phyloP scores from a whole-genome alignment of 257 asterid species.

The Solanum bulbocastanum region DNA sequence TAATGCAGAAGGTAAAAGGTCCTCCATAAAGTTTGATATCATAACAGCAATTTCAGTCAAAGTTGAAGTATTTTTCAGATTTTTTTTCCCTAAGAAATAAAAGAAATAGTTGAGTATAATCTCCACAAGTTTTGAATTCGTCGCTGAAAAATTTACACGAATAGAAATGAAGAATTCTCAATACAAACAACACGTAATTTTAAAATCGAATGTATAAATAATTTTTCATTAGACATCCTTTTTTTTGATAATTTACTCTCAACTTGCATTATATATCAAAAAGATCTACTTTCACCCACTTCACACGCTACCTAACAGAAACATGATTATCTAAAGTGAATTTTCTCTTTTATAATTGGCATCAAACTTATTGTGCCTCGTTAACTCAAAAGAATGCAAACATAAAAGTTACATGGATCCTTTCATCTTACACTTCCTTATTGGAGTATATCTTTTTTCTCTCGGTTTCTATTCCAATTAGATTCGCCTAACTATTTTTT shows the following conservation, averaged over 20 bases:
- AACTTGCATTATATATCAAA: too few relatives aligned
- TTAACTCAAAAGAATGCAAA: not conserved
- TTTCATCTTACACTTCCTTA: not conserved
- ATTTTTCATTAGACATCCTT: too few relatives aligned
- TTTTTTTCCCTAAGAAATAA: not conserved
- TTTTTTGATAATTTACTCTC: not conserved
- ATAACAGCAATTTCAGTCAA: too few relatives aligned
- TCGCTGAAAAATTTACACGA: too few relatives aligned
- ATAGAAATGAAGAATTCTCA: not conserved
- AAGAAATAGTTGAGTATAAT: not conserved
- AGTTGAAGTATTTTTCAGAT: too few relatives aligned
- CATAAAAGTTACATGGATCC: not conserved
- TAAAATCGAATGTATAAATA: fast-evolving
- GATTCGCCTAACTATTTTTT: too few relatives aligned
- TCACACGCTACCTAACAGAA: too few relatives aligned
- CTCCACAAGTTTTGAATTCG: not conserved
- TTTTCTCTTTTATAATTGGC: not conserved
- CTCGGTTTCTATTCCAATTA: fast-evolving
- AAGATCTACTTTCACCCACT: too few relatives aligned
- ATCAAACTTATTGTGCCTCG: fast-evolving
- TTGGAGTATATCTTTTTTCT: too few relatives aligned
- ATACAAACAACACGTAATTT: fast-evolving
- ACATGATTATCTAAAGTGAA: too few relatives aligned
- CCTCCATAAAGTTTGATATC: too few relatives aligned
- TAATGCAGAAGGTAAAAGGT: too few relatives aligned